Percentiles rank a stretch among this genome's conserved stretches.
Evolutionary conservation across 2,329 filamentous ascomycete genomes (phyloP).

Genomic region (Arthrobotrys iridis): DNA sequence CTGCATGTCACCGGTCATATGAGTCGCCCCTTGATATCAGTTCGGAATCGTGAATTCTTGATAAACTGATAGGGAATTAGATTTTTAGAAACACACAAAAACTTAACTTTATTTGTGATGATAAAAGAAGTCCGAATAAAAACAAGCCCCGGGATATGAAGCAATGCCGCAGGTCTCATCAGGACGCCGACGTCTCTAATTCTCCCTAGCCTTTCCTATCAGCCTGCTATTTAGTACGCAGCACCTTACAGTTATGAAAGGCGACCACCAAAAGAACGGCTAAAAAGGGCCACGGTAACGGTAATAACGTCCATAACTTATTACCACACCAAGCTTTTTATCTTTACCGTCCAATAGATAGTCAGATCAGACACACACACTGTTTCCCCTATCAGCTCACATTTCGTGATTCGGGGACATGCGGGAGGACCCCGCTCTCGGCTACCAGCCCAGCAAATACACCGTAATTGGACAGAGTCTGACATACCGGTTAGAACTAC

Average conservation of each 20-base stretch:
- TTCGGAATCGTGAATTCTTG: constrained; percentile 18
- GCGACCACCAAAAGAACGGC: constrained; percentile 38
- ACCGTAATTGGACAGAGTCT: constrained; percentile 25
- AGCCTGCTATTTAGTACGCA: not conserved
- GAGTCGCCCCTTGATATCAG: constrained; percentile 22
- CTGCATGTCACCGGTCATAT: constrained; percentile 1
- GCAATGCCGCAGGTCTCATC: constrained; percentile 24
- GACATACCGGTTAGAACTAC: constrained; percentile 35
- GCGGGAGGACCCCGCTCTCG: constrained; percentile 50
- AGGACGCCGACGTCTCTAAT: constrained; percentile 19
- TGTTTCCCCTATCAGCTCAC: constrained; percentile 16
- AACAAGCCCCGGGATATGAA: not conserved
- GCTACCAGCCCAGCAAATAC: constrained; percentile 14
- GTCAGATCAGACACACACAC: constrained; percentile 35
- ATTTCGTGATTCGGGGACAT: constrained; percentile 43
- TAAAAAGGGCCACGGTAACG: constrained; percentile 43
- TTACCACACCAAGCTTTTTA: constrained; percentile 33
- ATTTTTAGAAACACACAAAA: not conserved
- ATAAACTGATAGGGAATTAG: constrained; percentile 34
- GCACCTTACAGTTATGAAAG: constrained; percentile 35
- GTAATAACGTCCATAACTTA: constrained; percentile 24
- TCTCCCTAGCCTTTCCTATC: not conserved
- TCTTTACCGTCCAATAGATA: constrained; percentile 21
- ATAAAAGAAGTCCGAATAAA: not conserved
- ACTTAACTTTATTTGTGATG: not conserved